Conservation (phyloP, 1,284 basidiomycete genomes). For the Boletus nobilissimus region DNA sequence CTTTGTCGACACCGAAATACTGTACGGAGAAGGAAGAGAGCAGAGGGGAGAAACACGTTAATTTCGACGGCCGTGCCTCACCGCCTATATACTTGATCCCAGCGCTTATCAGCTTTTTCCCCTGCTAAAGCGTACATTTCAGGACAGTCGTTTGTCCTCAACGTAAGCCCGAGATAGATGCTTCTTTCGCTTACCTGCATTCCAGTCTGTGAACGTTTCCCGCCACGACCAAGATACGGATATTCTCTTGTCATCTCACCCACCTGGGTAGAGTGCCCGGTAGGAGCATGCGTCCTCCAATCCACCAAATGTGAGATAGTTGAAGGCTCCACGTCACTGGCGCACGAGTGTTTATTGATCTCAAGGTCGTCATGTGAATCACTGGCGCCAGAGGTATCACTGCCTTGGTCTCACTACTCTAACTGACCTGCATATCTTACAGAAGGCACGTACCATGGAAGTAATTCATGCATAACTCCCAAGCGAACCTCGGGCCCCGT, state of each 20-base stretch:
- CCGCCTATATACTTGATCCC: not conserved
- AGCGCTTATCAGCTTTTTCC: slow-evolving; percentile 14
- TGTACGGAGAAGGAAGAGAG: not conserved
- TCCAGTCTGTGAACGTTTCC: slow-evolving; percentile 8
- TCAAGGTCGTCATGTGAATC: not conserved
- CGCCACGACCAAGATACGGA: not conserved
- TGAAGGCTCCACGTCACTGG: not conserved
- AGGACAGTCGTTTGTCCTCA: slow-evolving; percentile 5
- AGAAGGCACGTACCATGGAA: not conserved
- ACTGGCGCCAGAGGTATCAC: not conserved
- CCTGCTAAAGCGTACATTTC: not conserved
- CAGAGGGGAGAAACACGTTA: not conserved
- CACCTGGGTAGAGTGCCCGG: not conserved
- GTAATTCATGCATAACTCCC: not conserved
- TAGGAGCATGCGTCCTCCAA: not conserved
- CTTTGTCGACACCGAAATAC: not conserved
- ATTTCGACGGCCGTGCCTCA: not conserved
- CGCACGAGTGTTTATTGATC: not conserved
- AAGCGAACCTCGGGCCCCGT: not conserved
- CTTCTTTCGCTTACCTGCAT: slow-evolving; percentile 23
- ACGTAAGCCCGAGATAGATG: slow-evolving; percentile 1
- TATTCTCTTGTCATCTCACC: not conserved
- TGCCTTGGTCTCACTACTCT: not conserved
- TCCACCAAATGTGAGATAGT: not conserved
- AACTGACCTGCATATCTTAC: not conserved